Percentiles rank a stretch among this genome's conserved stretches.
Conservation (phyloP, 441 rosid species). For the Adansonia gregorii region DNA sequence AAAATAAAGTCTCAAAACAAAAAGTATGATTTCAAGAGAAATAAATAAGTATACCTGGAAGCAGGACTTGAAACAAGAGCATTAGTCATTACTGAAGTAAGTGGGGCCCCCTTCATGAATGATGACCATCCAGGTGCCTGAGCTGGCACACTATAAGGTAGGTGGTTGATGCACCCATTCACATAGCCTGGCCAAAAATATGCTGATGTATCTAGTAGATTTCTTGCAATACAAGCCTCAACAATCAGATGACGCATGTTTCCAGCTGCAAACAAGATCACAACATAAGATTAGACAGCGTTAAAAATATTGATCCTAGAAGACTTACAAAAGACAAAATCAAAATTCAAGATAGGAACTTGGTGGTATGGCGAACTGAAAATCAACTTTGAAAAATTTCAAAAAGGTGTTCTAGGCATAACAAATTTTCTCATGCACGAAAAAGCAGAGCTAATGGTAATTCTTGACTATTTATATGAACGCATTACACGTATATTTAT, state of each 20-base stretch:
- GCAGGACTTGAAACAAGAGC: conserved; percentile 75
- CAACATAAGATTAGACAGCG: conserved; percentile 30
- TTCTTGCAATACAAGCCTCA: conserved; percentile 81
- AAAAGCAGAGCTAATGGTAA: neutral
- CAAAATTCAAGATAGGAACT: conserved; percentile 16
- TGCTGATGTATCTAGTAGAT: conserved; percentile 69
- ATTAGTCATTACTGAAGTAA: conserved; percentile 54
- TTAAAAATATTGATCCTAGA: neutral
- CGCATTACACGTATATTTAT: neutral
- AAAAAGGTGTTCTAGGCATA: neutral
- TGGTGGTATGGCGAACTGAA: conserved; percentile 2
- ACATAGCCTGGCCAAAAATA: conserved; percentile 78
- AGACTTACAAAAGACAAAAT: neutral
- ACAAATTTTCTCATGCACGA: neutral
- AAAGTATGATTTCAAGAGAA: conserved; percentile 23
- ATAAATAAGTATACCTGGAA: conserved; percentile 56
- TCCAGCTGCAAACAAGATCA: conserved; percentile 58
- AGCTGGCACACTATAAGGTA: conserved; percentile 52
- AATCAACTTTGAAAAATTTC: conserved; percentile 11
- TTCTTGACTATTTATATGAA: neutral
- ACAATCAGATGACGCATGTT: conserved; percentile 84
- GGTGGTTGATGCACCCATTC: conserved; percentile 61
- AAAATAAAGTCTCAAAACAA: conserved; percentile 17
- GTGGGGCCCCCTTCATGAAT: conserved; percentile 63
- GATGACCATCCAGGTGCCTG: conserved; percentile 73